Evolutionary conservation across 331 rosid species (phyloP), one percentile per base, ranked within the genome.

Genomic region (Pyracantha coccinea): DNA sequence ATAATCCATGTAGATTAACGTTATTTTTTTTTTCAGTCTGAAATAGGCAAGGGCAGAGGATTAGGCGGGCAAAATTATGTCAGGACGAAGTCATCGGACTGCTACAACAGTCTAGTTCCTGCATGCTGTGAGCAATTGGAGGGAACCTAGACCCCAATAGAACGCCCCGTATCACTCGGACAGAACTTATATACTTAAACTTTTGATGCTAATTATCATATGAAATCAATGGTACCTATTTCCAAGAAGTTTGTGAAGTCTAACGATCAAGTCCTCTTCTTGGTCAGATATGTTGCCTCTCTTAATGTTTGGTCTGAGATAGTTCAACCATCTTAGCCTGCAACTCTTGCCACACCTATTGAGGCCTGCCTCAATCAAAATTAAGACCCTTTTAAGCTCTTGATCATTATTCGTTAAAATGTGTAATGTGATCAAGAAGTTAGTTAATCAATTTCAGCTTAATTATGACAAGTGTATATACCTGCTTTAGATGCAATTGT

Each of bases 231-330:
- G 7, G 68, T 16, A 85, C 86, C 89, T 85, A 68, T 85, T 85
- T 80, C 89, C 89, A 17, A 85, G 82, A 28, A 85, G 89, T 63
- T 79, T 85, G 47, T 85, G 89, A 21, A 85, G 89, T 59, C 89
- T 85, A 41, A 85, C 76, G 58, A 85, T 85, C 80, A 85, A 82
- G 73, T 85, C 88, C 73, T 85, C 86, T 82, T 85, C 89, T 82
- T 85, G 89, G 75, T 85, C 86, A 28, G 89, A 82, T 33, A 85
- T 82, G 66, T 85, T 82, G 66, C 89, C 89, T 77, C 89, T 82
- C 83, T 85, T 85, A 23, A 85, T 85, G 68, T 85, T 79, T 10
- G 89, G 89, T 61, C 89, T 85, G 0, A 85, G 74, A 67, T 85
- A 85, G 76, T 85, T 85, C 78, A 85, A 67, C 89, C 89, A 85